A percentile compares a stretch with the other conserved stretches of the same genome.
These are phyloP conservation scores for Leccinum subgranulosum DNA, from an alignment of 768 basidiomycete species.

Conservation along the genomic window DNA sequence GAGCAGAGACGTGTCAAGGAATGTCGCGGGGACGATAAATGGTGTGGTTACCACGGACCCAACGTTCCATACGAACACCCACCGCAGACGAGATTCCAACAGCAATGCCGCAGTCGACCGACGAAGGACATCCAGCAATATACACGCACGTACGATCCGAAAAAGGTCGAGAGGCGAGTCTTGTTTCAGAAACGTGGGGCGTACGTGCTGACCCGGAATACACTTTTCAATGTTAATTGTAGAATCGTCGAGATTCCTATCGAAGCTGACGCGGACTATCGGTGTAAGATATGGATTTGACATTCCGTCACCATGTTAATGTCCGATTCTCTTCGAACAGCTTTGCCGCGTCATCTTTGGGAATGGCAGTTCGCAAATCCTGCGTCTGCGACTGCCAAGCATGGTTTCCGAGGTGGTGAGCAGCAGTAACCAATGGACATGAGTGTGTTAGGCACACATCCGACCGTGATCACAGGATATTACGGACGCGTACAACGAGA, in stretches of 20 bases:
- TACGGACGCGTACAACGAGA: slow-evolving; percentile 59
- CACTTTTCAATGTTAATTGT: neutral
- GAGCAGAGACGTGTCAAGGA: slow-evolving; percentile 29
- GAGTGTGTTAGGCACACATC: neutral
- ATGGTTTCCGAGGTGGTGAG: slow-evolving; percentile 51
- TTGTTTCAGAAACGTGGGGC: neutral
- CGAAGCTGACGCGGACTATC: slow-evolving; percentile 58
- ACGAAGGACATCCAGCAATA: slow-evolving; percentile 63
- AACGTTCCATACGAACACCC: slow-evolving; percentile 32
- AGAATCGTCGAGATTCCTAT: slow-evolving; percentile 65
- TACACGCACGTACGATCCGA: slow-evolving; percentile 49
- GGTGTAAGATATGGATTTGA: slow-evolving; percentile 37
- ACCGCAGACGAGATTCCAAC: slow-evolving; percentile 44
- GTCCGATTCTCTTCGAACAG: slow-evolving; percentile 3
- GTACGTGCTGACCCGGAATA: neutral
- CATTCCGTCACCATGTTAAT: neutral
- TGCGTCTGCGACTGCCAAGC: slow-evolving; percentile 50
- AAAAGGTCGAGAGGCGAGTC: slow-evolving; percentile 57
- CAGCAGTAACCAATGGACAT: neutral
- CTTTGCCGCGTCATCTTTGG: slow-evolving; percentile 39
- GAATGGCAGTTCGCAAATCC: slow-evolving; percentile 67
- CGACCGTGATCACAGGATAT: slow-evolving; percentile 37
- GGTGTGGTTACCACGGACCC: slow-evolving; percentile 32
- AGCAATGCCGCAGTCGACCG: slow-evolving; percentile 40
- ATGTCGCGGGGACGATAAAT: slow-evolving; percentile 34